Base-by-base conservation (phyloP, 306 rosid genomes). In the Acmispon strigosus region DNA sequence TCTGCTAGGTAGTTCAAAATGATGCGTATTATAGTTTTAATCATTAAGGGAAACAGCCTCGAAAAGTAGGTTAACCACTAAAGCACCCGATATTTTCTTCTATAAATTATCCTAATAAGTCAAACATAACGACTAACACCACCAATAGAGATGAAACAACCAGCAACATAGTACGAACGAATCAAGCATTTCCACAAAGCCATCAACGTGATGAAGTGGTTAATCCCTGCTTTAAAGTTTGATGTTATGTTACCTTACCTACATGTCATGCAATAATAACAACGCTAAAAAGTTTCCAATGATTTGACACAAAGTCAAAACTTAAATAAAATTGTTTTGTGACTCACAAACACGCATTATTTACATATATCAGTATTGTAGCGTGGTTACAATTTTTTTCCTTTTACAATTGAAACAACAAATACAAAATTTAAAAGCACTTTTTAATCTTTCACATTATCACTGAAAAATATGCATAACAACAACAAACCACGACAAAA, bases 11-110 rank as follows among this genome's bases (percentile, higher is more conserved):
- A 17, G 54, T 22, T n/a, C 11, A 8, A 6, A 27, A 1, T 27
- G 3, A 24, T 12, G 17, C 22, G 22, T 44, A 43, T 18, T 61
- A 13, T 6, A 44, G 22, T 62, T 44, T 43, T 0, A 58, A 12
- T 36, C 4, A 8, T 15, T 7, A 44, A 62, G 13, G 43, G 7
- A 18, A 1, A 56, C 22, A 49, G 34, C 19, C 52, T 18, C 39
- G 2, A 62, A 27, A 29, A 53, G 72, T 32, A 43, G 78, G 78
- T 53, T 11, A 74, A 74, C 78, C 24, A 74, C 65, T 43, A 1
- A 10, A 52, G 10, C 42, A 63, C 4, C 45, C 65, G 24, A 64
- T 3, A 9, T 17, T 54, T 44, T 63, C 48, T 39, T 44, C 24
- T 22, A 59, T 49, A 50, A 18, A 18, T 44, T n/a, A 34, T 13